Conservation (phyloP, 371 early-diverging fungal species). For the Basidiobolus heterosporus region DNA sequence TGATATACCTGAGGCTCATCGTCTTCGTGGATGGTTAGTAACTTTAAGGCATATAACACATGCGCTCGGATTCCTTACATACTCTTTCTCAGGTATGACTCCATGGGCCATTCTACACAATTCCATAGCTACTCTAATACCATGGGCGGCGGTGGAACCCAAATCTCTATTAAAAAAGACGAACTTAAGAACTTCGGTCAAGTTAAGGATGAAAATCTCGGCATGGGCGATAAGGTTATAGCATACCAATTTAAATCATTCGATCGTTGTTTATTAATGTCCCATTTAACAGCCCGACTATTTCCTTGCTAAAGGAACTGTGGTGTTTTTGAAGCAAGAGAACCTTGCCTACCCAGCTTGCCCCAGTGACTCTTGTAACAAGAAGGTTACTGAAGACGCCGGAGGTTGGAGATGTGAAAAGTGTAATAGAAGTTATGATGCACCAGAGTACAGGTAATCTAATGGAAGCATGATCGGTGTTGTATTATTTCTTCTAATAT, state of each 20-base stretch:
- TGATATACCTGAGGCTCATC: conserved; percentile 64
- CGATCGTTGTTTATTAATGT: not conserved
- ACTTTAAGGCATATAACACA: too few species aligned
- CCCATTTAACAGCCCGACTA: conserved; percentile 33
- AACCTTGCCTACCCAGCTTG: conserved; percentile 72
- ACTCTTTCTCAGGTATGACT: conserved; percentile 4
- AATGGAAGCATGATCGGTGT: not conserved
- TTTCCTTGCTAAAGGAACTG: conserved; percentile 42
- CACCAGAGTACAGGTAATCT: conserved; percentile 49
- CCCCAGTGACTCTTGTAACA: conserved; percentile 63
- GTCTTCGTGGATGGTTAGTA: conserved; percentile 81
- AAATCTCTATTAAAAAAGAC: conserved; percentile 1
- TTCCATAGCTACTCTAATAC: conserved; percentile 16
- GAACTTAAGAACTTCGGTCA: conserved; percentile 41
- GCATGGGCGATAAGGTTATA: conserved; percentile 32
- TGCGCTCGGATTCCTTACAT: too few species aligned
- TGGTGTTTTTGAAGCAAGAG: conserved; percentile 37
- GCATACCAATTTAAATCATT: not conserved
- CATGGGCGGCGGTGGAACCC: conserved; percentile 11
- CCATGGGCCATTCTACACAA: conserved; percentile 8
- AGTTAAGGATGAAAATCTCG: conserved; percentile 45
- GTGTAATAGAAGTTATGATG: conserved; percentile 46
- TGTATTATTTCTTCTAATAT: not conserved
- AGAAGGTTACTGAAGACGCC: conserved; percentile 60
- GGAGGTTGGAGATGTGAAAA: conserved; percentile 86